Evolutionary conservation across 177 flowering plant species (phyloP).

Genomic region (Vitis hybrid): DNA sequence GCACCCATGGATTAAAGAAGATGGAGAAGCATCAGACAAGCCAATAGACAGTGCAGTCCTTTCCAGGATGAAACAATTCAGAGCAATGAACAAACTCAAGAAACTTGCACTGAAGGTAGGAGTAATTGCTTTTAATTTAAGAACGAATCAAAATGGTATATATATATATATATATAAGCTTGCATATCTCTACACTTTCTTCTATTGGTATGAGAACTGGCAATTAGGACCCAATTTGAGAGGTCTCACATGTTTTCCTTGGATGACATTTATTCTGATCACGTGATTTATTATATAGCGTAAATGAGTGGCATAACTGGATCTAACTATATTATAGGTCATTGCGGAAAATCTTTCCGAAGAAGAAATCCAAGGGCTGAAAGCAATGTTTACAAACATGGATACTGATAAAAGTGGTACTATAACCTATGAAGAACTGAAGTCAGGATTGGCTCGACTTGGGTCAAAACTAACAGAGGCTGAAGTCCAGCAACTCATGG

Average conservation of each 20-base stretch:
- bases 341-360: slow-evolving; percentile 87
- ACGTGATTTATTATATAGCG: no score
- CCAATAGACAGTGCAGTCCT: slow-evolving; percentile 97
- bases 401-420: slow-evolving; percentile 95
- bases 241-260: no score
- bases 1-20: slow-evolving; percentile 91
- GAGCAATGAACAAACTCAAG: slow-evolving; percentile 96
- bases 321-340: slow-evolving; percentile 40
- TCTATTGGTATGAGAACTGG: no score
- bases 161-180: no score
- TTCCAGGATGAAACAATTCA: slow-evolving; percentile 91
- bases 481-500: slow-evolving; percentile 93
- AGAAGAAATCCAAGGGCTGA: slow-evolving; percentile 93
- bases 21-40: slow-evolving; percentile 85
- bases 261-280: no score
- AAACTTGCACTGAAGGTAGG: slow-evolving; percentile 86
- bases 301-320: no score
- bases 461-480: slow-evolving; percentile 87
- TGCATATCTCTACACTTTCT: no score
- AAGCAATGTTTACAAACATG: slow-evolving; percentile 82
- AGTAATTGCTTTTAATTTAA: background rate
- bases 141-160: no score
- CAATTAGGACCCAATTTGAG: no score
- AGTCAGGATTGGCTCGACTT: slow-evolving; percentile 77
- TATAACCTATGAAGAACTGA: slow-evolving; percentile 88